Base-by-base conservation (phyloP, 768 basidiomycete species). In the Macrolepiota dolichaula region DNA sequence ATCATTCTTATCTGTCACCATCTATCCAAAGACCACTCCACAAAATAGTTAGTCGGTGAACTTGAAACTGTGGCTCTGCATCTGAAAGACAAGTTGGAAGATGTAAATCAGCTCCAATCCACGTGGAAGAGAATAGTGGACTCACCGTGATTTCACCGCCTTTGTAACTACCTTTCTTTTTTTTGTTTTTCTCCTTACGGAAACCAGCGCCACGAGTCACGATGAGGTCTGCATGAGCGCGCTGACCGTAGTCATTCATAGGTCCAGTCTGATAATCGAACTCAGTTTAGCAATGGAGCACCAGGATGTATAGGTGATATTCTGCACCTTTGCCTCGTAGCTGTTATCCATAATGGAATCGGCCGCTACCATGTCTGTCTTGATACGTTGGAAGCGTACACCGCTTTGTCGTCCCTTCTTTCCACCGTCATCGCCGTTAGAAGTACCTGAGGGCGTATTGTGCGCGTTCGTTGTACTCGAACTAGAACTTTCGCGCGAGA, bases 111-210 rank as follows among this genome's bases (percentile, higher is more conserved):
- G 56, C 11, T 49, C 47, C 47, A 27, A 15, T 49, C 3, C 47
- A 24, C 3, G 25, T 25, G 47, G 22, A 49, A 24, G 47, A 49
- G 22, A 12, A 1, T 10, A 2, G 47, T 11, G 15, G 47, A 73
- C 84, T 71, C 65, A 96, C 94, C 51, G 95, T 96, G 63, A 99
- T 99, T 70, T 96, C 92, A 42, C 96, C 96, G 12, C 96, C 95
- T 49, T 85, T 84, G 74, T 98, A 98, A 63, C 89, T 94, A 2
- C 95, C 96, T 67, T 91, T 80, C 77, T 99, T 99, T 78, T 98
- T 98, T 85, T 98, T 99, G 78, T 97, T 98, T 77, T 99, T 99
- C 81, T 97, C 96, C 75, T 98, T 99, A 57, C 94, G 84, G 80
- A 99, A 99, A 2, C 94, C 94, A 51, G 92, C 89, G 2, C 96